These are phyloP conservation scores for Linnemannia zychae DNA, from an alignment of 192 early-diverging fungal species.

Conservation along the genomic window DNA sequence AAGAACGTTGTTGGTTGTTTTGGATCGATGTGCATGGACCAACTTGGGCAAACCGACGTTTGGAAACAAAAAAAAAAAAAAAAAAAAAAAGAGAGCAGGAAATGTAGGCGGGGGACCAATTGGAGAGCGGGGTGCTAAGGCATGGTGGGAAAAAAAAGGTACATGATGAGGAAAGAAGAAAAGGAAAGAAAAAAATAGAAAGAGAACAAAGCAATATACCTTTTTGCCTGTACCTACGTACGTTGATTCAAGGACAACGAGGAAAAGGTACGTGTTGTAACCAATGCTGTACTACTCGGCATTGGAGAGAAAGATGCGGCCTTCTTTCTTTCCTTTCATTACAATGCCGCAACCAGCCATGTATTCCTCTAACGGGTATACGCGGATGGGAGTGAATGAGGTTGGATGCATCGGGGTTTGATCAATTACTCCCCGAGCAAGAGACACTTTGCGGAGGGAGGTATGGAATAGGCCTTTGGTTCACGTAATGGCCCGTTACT, in stretches of 20 bases:
- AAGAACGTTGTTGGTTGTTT: neutral
- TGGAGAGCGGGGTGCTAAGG: neutral
- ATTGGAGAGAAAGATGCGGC: neutral
- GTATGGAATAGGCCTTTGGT: too few relatives aligned
- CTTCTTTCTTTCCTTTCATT: neutral
- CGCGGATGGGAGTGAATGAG: too few relatives aligned
- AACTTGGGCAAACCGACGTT: neutral
- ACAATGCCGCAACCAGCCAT: neutral
- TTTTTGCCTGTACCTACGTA: neutral
- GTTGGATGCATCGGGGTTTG: too few relatives aligned
- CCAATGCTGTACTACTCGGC: neutral
- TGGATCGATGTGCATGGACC: neutral
- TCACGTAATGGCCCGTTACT: neutral
- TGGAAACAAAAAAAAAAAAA: neutral
- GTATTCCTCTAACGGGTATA: neutral
- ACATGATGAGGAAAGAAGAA: neutral
- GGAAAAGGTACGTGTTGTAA: neutral
- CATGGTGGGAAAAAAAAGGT: conserved; percentile 8
- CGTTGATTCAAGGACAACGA: neutral
- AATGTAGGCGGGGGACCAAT: neutral
- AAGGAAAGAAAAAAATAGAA: neutral
- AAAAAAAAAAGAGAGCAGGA: neutral
- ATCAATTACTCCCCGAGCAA: too few relatives aligned
- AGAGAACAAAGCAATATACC: neutral
- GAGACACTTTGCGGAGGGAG: too few relatives aligned